Base-by-base conservation (phyloP, 176 grass and related monocot genomes). In the Phyllostachys edulis region DNA sequence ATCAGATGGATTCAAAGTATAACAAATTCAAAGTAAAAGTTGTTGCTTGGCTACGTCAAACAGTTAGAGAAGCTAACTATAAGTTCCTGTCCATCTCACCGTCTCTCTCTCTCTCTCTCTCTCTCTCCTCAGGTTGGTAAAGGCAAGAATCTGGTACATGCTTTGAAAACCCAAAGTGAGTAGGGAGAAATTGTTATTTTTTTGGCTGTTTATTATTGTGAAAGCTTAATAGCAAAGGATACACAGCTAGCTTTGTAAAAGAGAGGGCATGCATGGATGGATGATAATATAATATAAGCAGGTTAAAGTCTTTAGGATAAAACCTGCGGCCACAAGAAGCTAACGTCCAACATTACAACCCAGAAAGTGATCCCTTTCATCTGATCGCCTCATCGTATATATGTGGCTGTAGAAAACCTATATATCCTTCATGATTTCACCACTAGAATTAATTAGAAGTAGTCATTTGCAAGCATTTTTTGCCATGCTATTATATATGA, bases 221-320 rank as follows among this genome's bases (percentile, higher is more conserved):
- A 76, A 87, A 77, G 51, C 52, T 82, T 82, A 77, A 15, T 62
- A 76, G 78, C 15, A 71, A 82, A 82, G 71, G 52, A 67, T 71
- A 12, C 44, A 34, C 32, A 54, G 17, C 51, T 54, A 57, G 8
- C 45, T 79, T 84, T 79, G 75, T 6, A 71, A 79, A 84, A 65
- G 26, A 38, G 81, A 73, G 26, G 26, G 3, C 49, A 76, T 67
- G 29, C 16, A 55, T 79, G 16, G 37, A 84, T 55, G 55, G 20
- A 21, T 68, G 69, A 80, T 50, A 85, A 80, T 51, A 51, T 80
- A 62, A 47, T 13, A 75, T 89, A 75, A 39, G 15, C 17, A 16
- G 21, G 27, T 57, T 17, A 68, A 79, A 73, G 54, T 63, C n/a
- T 46, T 46, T 4, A 16, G 45, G 78, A 61, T 80, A 29, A 85